These are phyloP conservation scores for Plasmodium inui DNA, from an alignment of 169 alveolate genomes.

Conservation along the genomic window DNA sequence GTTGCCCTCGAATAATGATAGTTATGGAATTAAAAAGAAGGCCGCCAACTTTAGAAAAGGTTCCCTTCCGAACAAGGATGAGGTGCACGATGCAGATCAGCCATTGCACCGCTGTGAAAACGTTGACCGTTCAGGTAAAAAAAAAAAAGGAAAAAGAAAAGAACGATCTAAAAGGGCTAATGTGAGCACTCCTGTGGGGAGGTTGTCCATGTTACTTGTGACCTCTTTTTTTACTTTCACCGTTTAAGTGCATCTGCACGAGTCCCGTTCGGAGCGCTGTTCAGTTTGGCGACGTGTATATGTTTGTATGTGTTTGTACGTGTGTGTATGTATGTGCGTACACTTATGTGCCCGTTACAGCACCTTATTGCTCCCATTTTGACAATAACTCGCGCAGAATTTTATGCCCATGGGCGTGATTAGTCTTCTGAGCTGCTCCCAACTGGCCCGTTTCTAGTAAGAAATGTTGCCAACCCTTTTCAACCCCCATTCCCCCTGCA, in stretches of 20 bases:
- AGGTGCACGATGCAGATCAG: background rate
- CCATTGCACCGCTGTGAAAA: background rate
- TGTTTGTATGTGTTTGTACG: background rate
- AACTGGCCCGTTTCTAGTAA: background rate
- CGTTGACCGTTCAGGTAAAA: constrained; percentile 15
- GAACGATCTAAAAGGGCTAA: background rate
- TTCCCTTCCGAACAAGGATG: constrained; percentile 9
- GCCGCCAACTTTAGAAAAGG: background rate
- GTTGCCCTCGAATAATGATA: constrained; percentile 10
- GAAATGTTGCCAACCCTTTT: background rate
- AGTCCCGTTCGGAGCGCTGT: background rate
- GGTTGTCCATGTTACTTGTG: background rate
- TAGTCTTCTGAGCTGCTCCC: background rate
- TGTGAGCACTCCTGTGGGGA: background rate
- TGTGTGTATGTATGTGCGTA: background rate
- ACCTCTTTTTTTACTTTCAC: background rate
- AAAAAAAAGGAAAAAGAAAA: background rate
- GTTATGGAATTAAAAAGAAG: background rate
- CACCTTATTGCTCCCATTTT: background rate
- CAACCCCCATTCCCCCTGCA: background rate
- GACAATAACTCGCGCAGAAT: background rate
- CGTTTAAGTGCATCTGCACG: background rate
- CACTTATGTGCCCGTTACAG: background rate
- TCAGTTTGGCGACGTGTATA: background rate
- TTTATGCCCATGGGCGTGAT: background rate